A percentile compares a stretch with the other conserved stretches of the same genome.
phyloP scores from a whole-genome alignment of 169 alveolate genomes.

The Theileria annulata region DNA sequence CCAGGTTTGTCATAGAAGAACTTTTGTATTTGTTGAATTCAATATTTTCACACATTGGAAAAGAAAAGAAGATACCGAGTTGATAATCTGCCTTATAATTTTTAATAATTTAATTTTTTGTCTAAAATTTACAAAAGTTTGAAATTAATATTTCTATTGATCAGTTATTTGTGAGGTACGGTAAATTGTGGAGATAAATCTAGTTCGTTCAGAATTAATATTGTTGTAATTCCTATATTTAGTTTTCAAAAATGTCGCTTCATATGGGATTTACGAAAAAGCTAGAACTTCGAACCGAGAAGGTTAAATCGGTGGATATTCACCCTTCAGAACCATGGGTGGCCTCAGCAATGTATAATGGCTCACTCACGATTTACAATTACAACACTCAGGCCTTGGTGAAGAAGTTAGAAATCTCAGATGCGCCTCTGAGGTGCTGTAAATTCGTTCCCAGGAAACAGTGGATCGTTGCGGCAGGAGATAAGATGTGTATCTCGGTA shows the following conservation, averaged over 20 bases:
- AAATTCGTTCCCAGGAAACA: conserved; percentile 92
- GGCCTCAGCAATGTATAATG: conserved; percentile 91
- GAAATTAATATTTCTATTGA: not conserved
- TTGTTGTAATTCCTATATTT: conserved; percentile 20
- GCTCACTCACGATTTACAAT: conserved; percentile 87
- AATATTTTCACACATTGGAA: not conserved
- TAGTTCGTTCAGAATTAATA: not conserved
- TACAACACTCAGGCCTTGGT: conserved; percentile 88
- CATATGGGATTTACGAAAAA: conserved; percentile 92
- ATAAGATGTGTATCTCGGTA: conserved; percentile 90
- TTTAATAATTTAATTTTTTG: not conserved
- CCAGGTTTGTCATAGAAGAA: no score
- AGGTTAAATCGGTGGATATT: conserved; percentile 94
- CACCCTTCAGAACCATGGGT: conserved; percentile 96
- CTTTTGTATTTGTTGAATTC: no score
- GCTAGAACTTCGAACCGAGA: conserved; percentile 89
- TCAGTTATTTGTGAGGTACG: conserved; percentile 18
- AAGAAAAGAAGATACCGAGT: no score
- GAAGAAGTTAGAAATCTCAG: conserved; percentile 91
- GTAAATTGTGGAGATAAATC: not conserved
- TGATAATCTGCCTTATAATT: not conserved
- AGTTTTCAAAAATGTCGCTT: conserved; percentile 82
- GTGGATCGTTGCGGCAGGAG: conserved; percentile 94
- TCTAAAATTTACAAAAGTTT: not conserved
- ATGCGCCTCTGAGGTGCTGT: conserved; percentile 93